Evolutionary conservation across 106 monocot genomes (phyloP).

Genomic region (Dendrobium catenatum): DNA sequence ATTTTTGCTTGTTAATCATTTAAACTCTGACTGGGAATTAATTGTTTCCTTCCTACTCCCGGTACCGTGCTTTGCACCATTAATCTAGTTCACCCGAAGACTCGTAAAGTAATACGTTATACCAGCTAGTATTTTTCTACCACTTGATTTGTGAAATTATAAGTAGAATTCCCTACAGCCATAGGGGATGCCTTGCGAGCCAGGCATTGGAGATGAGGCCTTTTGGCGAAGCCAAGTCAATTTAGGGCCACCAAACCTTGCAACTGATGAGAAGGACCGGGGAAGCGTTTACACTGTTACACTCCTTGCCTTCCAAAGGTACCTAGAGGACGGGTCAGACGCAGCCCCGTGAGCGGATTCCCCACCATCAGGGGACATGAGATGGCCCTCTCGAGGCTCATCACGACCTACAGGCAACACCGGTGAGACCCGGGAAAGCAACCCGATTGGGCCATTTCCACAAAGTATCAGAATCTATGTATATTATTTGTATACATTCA

Average conservation of each 20-base stretch:
- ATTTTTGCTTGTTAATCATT: too few relatives aligned
- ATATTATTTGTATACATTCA: too few relatives aligned
- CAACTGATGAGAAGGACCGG: too few relatives aligned
- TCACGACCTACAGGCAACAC: too few relatives aligned
- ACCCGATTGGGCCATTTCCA: not conserved
- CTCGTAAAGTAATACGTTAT: not conserved
- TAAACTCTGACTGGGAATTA: not conserved
- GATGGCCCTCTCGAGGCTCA: too few relatives aligned
- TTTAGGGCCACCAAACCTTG: too few relatives aligned
- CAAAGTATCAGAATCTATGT: not conserved
- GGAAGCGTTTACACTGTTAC: too few relatives aligned
- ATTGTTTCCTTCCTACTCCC: not conserved
- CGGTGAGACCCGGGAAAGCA: too few relatives aligned
- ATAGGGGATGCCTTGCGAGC: not conserved
- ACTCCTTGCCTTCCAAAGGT: too few relatives aligned
- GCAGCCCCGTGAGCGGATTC: too few relatives aligned
- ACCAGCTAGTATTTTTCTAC: not conserved
- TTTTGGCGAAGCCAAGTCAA: not conserved
- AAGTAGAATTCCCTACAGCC: not conserved
- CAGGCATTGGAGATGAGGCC: not conserved
- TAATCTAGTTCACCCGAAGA: not conserved
- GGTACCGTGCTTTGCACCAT: not conserved
- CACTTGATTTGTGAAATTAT: not conserved
- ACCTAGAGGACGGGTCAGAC: too few relatives aligned
- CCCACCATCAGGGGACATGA: too few relatives aligned